Evolutionary conservation across 2,329 filamentous ascomycete species (phyloP), one percentile per base, ranked within the genome.

Genomic region (Paraphaeosphaeria minitans): DNA sequence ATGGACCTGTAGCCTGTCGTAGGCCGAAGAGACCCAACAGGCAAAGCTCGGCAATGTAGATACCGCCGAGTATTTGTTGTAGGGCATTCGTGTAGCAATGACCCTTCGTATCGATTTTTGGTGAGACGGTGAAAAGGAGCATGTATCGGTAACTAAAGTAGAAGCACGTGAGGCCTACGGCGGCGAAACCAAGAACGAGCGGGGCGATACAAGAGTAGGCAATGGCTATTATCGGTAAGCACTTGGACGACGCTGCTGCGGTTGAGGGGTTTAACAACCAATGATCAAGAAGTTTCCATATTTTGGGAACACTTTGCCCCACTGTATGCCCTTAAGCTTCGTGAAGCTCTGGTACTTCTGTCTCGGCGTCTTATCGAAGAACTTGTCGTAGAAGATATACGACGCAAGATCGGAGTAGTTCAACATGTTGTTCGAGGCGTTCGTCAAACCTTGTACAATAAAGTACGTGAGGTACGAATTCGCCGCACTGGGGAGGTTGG

Each of bases 381-480:
- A 81, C 67, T 87, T 90, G 75, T 93, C 91, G 48, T 93, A 80
- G 6, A 96, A 73, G 52, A 87, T 87, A 72, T 90, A 91, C 31
- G 96, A 77, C 48, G 93, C 77, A 52, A 98, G 83, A 16, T 92
- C 92, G 21, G 78, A 81, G 48, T 90, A 84, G 66, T 96, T 92
- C 2, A 96, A 82, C 5, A 98, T 77, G 1, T 90, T 85, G 48
- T 88, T 85, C 0, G 91, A 85, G 3, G 92, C 90, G 61, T 94
- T 87, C 1, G 89, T 89, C 58, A 98, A 77, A 35, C 94, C 96
- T 77, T 98, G 95, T 2, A 99, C 86, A 33, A 98, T 87, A 65
- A 99, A 96, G 79, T 98, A 99, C 0, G 90, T 92, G 21, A 98
- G 89, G 77, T 97, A 99, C 73, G 98, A 96, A 78, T 96, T 98